Base-by-base conservation (phyloP, 2,329 filamentous ascomycete genomes). In the Drechslerella dactyloides region DNA sequence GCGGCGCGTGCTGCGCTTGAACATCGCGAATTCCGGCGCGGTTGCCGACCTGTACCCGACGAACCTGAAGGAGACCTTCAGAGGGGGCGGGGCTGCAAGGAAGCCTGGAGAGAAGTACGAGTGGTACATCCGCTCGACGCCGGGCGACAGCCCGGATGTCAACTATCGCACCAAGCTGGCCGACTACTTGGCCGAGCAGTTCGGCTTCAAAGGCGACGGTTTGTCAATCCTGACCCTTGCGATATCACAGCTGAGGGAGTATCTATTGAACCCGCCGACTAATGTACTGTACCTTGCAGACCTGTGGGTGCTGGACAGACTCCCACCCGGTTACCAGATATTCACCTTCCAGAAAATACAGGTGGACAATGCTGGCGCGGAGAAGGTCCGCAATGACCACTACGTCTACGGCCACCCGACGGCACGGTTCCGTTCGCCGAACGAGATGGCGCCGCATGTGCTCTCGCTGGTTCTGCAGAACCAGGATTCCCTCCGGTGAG, bases 401-500 rank as follows among this genome's bases (percentile, higher is more conserved):
- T 73, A 73, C 33, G 30, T 66, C 7, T 73, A 73, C 24, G 69
- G 69, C 6, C 69, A 73, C n/a, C 55, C 46, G 19, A 54, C 40
- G 6, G 8, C 15, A 1, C 50, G 62, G 21, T 73, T 66, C 21
- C 46, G 69, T 1, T 73, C 61, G 11, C 50, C 66, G 4, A 48
- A 55, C 8, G 59, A 64, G 44, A 57, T 60, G 27, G 13, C 52
- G 7, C 59, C 59, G 15, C 66, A 70, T 44, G 10, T 70, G 2
- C 4, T 64, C 8, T 44, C 54, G 1, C 30, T 70, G 10, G 10
- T 70, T 13, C n/a, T n/a, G 3, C 46, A 44, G 11, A 52, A 63
- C 19, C 17, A 37, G 1, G 46, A 53, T 23, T 54, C 59, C n/a
- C 11, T 70, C n/a, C 42, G 54, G 66, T 64, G 58, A 13, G 56